Base-by-base conservation (phyloP, 78 protist genomes). In the Isochrysis galbana region DNA sequence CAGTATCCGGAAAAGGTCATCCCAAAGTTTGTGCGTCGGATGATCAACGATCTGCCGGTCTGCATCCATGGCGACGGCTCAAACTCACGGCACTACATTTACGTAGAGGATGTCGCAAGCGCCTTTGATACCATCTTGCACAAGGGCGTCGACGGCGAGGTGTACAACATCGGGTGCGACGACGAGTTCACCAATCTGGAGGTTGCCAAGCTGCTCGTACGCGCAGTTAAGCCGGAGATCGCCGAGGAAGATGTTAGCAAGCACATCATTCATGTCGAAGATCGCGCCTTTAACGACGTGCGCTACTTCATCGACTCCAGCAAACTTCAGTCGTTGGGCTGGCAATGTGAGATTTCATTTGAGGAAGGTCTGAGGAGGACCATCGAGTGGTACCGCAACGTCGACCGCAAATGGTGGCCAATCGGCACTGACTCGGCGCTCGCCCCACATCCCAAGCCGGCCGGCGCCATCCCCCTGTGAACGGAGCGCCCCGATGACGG, bases 1-100 rank as follows among this genome's bases (percentile, higher is more conserved):
- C 99, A 98, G 90, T 98, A 93, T 83, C 99, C 99, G 23, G 95
- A 95, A 36, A 94, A 94, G 84, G 87, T 97, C 32, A 96, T 98
- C 45, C 99, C 99, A n/a, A 97, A 98, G 94, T 97, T 98, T 69
- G 87, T 97, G 26, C 39, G 26, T 39, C 95, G 90, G 25, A 38
- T 92, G 34, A 5, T n/a, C 51, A 7, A 25, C 26, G 91, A 69
- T 39, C 1, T 26, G 72, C 87, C 87, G 70, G 0, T 23, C 34
- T 84, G 96, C 34, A 96, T 97, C 42, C 98, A 97, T 44, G 98
- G 98, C 14, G 89, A 87, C 29, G 98, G 98, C 38, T 4, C 38
- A 19, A 93, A 96, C 90, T 1, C 39, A n/a, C 47, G 98, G 61
- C 91, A 93, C 44, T 98, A 69, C 91, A 26, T 98, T 36, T 91